Conservation (phyloP, 306 rosid genomes). For the Vigna reflexopilosa region DNA sequence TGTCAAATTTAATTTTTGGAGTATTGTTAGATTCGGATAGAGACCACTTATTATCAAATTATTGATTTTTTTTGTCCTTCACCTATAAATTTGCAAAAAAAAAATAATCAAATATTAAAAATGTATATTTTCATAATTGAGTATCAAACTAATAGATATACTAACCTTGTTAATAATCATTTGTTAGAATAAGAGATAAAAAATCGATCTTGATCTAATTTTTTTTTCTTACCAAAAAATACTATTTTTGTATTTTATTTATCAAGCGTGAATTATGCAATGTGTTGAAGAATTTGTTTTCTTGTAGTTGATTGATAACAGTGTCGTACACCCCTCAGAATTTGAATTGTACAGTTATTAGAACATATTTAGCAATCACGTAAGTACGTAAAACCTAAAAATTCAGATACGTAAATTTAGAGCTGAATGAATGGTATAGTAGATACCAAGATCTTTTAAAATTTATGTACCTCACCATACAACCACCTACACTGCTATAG, state of each 20-base stretch:
- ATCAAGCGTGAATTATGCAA: neutral
- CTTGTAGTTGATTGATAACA: neutral
- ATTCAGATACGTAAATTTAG: neutral
- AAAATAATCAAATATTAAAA: too few relatives aligned
- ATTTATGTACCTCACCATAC: neutral
- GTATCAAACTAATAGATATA: too few relatives aligned
- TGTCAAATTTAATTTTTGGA: too few relatives aligned
- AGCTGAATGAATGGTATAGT: neutral
- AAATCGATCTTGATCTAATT: neutral
- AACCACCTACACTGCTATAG: neutral
- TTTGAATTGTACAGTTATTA: neutral
- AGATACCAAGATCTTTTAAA: neutral
- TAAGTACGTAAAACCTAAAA: neutral
- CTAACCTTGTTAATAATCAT: too few relatives aligned
- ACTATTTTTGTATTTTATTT: neutral
- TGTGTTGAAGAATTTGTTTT: neutral
- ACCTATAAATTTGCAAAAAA: too few relatives aligned
- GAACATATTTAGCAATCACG: neutral
- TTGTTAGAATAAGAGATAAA: too few relatives aligned
- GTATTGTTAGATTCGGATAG: too few relatives aligned
- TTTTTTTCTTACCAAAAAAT: neutral
- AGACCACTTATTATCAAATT: too few relatives aligned
- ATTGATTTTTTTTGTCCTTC: too few relatives aligned
- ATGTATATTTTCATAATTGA: too few relatives aligned
- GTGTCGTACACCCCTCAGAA: conserved; percentile 13